Conservation (phyloP, 306 rosid species). For the Acacia acuminata region DNA sequence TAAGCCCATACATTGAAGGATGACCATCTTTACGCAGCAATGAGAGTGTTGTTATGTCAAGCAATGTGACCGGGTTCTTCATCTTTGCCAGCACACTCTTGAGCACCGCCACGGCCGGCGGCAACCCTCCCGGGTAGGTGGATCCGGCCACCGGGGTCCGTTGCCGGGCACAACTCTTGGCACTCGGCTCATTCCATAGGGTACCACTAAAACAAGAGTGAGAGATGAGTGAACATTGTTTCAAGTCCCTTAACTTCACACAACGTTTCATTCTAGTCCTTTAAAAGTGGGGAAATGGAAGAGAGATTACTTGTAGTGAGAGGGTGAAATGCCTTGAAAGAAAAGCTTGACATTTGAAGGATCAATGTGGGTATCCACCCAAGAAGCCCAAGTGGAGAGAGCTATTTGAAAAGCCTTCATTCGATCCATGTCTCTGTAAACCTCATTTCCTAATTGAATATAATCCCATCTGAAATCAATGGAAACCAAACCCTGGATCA, state of each 20-base stretch:
- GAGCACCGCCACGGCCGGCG: slow-evolving; percentile 61
- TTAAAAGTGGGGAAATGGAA: not conserved
- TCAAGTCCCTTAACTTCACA: no score
- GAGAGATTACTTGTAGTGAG: slow-evolving; percentile 82
- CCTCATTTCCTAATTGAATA: slow-evolving; percentile 48
- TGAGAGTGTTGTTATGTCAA: slow-evolving; percentile 77
- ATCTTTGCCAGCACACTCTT: slow-evolving; percentile 58
- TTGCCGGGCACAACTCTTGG: slow-evolving; percentile 61
- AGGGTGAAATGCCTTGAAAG: slow-evolving; percentile 96
- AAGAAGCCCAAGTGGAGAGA: slow-evolving; percentile 71
- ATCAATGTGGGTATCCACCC: slow-evolving; percentile 75
- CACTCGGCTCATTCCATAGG: slow-evolving; percentile 70
- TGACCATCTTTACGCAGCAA: slow-evolving; percentile 85
- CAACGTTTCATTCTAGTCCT: no score
- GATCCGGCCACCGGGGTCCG: slow-evolving; percentile 60
- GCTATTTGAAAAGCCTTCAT: slow-evolving; percentile 83
- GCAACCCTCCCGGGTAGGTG: slow-evolving; percentile 70
- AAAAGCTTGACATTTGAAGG: slow-evolving; percentile 56
- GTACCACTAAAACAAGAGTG: slow-evolving; percentile 49
- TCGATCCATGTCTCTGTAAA: slow-evolving; percentile 74
- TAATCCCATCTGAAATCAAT: slow-evolving; percentile 72
- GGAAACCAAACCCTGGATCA: not conserved
- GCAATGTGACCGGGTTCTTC: slow-evolving; percentile 60
- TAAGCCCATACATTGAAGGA: slow-evolving; percentile 77
- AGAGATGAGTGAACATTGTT: not conserved